Percentiles rank a stretch among this genome's conserved stretches.
These are phyloP conservation scores for Drechslerella coelobrocha DNA, from an alignment of 2,329 filamentous ascomycete species.

Conservation along the genomic window DNA sequence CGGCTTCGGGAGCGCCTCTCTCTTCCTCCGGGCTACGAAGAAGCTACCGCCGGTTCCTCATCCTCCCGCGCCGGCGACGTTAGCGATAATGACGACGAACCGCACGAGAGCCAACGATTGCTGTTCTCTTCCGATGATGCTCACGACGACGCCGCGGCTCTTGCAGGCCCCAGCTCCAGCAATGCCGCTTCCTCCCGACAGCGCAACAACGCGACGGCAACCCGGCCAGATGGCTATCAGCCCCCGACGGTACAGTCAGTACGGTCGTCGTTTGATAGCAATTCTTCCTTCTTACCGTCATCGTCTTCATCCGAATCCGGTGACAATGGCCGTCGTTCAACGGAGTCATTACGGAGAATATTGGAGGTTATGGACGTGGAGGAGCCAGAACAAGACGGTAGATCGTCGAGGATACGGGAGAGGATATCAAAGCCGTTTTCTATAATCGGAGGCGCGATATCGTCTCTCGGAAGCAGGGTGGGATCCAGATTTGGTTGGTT, in stretches of 20 bases:
- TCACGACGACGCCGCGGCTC: constrained; percentile 12
- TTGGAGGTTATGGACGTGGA: constrained; percentile 69
- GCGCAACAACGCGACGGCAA: constrained; percentile 58
- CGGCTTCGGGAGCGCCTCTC: constrained; percentile 47
- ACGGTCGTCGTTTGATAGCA: constrained; percentile 55
- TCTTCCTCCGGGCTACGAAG: constrained; percentile 49
- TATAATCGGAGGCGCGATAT: constrained; percentile 55
- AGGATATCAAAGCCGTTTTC: constrained; percentile 43
- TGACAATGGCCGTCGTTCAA: constrained; percentile 59
- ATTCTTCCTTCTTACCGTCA: constrained; percentile 66
- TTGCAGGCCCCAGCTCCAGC: constrained; percentile 9
- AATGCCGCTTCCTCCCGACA: constrained; percentile 22
- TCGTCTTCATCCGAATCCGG: constrained; percentile 56
- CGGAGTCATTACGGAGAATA: constrained; percentile 64
- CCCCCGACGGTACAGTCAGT: constrained; percentile 43
- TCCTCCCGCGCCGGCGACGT: constrained; percentile 19
- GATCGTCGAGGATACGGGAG: constrained; percentile 44
- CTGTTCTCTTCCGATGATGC: constrained; percentile 42
- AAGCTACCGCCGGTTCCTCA: constrained; percentile 45
- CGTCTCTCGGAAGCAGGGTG: constrained; percentile 52
- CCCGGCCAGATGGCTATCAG: constrained; percentile 58
- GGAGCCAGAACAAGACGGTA: constrained; percentile 58
- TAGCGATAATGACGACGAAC: constrained; percentile 48
- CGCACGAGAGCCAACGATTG: constrained; percentile 38
- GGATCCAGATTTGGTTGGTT: constrained; percentile 52